Evolutionary conservation across 208 protist species (phyloP).

Genomic region (Trypanosomatidae sp.): DNA sequence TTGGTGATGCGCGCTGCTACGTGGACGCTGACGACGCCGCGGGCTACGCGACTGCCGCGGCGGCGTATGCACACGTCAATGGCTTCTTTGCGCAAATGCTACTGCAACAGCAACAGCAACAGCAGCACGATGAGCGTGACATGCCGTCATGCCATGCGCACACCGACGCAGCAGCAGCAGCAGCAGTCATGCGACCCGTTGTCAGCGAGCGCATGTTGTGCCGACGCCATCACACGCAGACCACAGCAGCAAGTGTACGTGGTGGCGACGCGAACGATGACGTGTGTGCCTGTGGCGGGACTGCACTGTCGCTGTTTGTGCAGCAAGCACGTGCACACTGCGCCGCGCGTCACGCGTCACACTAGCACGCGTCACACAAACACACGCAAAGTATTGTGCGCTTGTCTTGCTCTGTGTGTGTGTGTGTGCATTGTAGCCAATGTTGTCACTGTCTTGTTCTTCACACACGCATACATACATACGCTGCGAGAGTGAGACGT

Average conservation of each 20-base stretch:
- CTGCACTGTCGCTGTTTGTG: not conserved
- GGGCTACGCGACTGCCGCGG: not conserved
- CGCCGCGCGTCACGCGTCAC: no score
- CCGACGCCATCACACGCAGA: no score
- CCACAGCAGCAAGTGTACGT: no score
- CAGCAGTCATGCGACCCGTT: no score
- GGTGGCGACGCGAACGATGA: no score
- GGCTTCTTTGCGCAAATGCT: conserved; percentile 53
- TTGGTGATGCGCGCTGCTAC: conserved; percentile 59
- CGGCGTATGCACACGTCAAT: conserved; percentile 15
- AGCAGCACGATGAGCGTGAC: not conserved
- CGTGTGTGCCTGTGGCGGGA: no score
- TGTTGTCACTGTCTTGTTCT: no score
- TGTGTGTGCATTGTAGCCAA: not conserved
- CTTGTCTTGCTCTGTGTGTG: conserved; percentile 2
- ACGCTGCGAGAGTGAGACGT: not conserved
- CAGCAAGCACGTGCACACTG: no score
- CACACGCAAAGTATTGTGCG: not conserved
- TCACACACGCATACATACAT: not conserved
- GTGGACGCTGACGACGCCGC: not conserved
- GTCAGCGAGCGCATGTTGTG: no score
- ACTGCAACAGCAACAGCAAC: not conserved
- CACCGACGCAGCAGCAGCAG: not conserved
- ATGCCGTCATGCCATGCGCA: not conserved
- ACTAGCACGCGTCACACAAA: not conserved